Conservation (phyloP, 2,329 filamentous ascomycete species). For the Colletotrichum endophyticum region DNA sequence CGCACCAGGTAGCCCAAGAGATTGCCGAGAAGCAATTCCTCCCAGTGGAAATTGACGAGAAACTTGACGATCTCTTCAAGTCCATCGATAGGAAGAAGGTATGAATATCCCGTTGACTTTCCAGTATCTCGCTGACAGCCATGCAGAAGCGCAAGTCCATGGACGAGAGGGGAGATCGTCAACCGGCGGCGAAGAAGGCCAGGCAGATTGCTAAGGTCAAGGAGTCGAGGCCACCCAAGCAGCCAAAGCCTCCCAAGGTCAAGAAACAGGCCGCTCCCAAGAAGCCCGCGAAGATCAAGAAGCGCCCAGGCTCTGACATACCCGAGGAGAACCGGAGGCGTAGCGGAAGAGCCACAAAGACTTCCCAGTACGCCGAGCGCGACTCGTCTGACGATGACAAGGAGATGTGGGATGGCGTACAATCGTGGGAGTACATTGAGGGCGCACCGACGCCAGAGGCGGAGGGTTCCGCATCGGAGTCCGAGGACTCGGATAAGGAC, state of each 20-base stretch:
- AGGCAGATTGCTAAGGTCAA: slow-evolving; percentile 39
- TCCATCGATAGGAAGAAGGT: slow-evolving; percentile 77
- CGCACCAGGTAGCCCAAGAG: slow-evolving; percentile 79
- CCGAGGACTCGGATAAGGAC: slow-evolving; percentile 14
- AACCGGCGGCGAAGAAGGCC: slow-evolving; percentile 45
- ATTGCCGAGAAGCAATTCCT: slow-evolving; percentile 88
- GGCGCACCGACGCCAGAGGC: slow-evolving; percentile 28
- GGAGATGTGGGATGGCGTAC: slow-evolving; percentile 66
- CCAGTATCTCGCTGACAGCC: slow-evolving; percentile 26
- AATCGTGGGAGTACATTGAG: slow-evolving; percentile 61
- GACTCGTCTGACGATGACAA: slow-evolving; percentile 64
- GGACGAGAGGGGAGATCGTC: slow-evolving; percentile 54
- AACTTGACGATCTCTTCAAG: slow-evolving; percentile 71
- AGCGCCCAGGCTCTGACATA: slow-evolving; percentile 26
- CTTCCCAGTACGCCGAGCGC: slow-evolving; percentile 59
- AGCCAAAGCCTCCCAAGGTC: slow-evolving; percentile 31
- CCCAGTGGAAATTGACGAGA: slow-evolving; percentile 76
- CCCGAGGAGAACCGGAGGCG: slow-evolving; percentile 53
- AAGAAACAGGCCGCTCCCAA: slow-evolving; percentile 28
- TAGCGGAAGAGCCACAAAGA: slow-evolving; percentile 49
- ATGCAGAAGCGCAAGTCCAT: slow-evolving; percentile 62
- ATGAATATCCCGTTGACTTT: slow-evolving; percentile 20
- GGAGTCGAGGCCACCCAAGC: slow-evolving; percentile 17
- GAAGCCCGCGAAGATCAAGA: slow-evolving; percentile 29
- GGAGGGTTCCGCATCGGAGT: slow-evolving; percentile 13